Evolutionary conservation across 441 rosid species (phyloP).

Genomic region (Populus trichocarpa): DNA sequence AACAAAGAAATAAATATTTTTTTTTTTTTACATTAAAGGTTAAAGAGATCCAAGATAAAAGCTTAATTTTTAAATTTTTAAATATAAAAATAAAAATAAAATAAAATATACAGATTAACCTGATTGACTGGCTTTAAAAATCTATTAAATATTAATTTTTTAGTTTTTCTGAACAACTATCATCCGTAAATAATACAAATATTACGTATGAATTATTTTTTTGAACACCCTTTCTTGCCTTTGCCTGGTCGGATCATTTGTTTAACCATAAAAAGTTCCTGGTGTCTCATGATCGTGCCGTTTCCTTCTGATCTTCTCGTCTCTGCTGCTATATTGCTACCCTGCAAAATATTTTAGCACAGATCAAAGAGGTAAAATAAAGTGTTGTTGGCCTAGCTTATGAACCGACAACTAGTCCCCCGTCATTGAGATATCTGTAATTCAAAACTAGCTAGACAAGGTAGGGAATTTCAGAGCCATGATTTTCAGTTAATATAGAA

Average conservation of each 20-base stretch:
- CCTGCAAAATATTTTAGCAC: conserved; percentile 5
- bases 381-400: neutral
- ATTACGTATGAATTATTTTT: too few relatives aligned
- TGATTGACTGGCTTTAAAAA: too few relatives aligned
- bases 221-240: neutral
- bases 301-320: neutral
- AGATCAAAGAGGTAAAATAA: neutral
- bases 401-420: too few relatives aligned
- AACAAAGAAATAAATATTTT: neutral
- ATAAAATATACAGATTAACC: neutral
- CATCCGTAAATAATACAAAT: neutral
- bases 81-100: too few relatives aligned
- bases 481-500: too few relatives aligned
- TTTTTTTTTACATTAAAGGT: too few relatives aligned
- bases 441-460: too few relatives aligned
- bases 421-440: too few relatives aligned
- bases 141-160: too few relatives aligned
- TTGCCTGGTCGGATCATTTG: neutral
- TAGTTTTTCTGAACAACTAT: neutral
- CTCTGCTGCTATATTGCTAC: conserved; percentile 17
- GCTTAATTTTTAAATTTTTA: too few relatives aligned
- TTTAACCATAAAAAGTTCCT: neutral
- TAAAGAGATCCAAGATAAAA: neutral
- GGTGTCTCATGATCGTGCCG: neutral
- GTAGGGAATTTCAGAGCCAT: too few relatives aligned